Evolutionary conservation across 2,329 filamentous ascomycete species (phyloP).

Genomic region (Ophiocordyceps unilateralis): DNA sequence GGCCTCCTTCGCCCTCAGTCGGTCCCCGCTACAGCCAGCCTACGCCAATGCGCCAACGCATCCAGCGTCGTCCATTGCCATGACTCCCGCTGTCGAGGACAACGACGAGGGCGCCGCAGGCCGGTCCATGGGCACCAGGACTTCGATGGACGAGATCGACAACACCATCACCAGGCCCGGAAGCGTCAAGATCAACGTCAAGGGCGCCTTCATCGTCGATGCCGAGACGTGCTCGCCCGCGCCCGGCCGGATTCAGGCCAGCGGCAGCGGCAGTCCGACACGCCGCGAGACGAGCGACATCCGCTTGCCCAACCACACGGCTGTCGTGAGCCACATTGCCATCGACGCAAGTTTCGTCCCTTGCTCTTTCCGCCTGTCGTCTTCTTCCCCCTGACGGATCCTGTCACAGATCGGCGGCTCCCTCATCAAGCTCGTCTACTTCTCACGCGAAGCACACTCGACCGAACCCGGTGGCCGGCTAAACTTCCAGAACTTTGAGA

Average conservation of each 20-base stretch:
- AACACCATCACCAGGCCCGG: constrained; percentile 44
- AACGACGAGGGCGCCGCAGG: constrained; percentile 1
- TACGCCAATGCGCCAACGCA: constrained; percentile 1
- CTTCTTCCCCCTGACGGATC: neutral
- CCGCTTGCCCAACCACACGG: constrained; percentile 86
- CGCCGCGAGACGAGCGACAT: constrained; percentile 75
- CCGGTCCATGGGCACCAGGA: constrained; percentile 15
- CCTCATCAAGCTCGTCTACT: constrained; percentile 92
- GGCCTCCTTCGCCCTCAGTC: neutral
- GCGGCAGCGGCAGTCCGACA: constrained; percentile 28
- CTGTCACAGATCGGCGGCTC: constrained; percentile 74
- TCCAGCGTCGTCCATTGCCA: constrained; percentile 1
- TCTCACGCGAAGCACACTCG: constrained; percentile 71
- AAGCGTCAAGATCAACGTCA: constrained; percentile 85
- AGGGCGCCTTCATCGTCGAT: constrained; percentile 91
- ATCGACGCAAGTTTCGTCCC: constrained; percentile 49
- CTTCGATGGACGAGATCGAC: constrained; percentile 39
- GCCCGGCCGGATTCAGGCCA: constrained; percentile 15
- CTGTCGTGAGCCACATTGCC: constrained; percentile 89
- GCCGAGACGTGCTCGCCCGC: constrained; percentile 45
- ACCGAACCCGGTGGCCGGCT: constrained; percentile 71
- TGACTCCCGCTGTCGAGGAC: constrained; percentile 4
- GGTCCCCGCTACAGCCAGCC: neutral
- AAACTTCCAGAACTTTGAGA: constrained; percentile 94
- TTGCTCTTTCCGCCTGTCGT: neutral